Evolutionary conservation across 2,329 filamentous ascomycete species (phyloP), one percentile per base, ranked within the genome.

Genomic region (Aureobasidium sp.): DNA sequence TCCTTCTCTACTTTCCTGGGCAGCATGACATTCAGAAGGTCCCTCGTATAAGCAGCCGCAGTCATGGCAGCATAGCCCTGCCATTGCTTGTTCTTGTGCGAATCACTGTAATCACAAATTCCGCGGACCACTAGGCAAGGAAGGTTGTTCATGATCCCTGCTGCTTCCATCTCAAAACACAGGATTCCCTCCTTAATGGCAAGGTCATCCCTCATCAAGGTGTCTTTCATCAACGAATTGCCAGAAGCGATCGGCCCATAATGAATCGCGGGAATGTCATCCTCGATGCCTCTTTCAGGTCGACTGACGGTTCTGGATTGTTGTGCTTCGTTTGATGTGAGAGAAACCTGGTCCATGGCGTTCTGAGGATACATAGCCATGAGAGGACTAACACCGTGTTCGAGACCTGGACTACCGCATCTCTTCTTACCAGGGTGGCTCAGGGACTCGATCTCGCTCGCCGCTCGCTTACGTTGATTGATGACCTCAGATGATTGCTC

Each of bases 171-270:
- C 31, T 65, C 64, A 25, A 65, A 59, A 25, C 64, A 66, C 17
- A 63, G 9, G 6, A 64, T 36, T 51, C 41, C 56, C 63, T 56
- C 62, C 65, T 51, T n/a, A n/a, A n/a, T 63, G 11, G 52, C 42
- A 1, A 62, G 22, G 20, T 29, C 17, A 34, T 64, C 63, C 41
- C 63, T 60, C 2, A 20, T 49, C 11, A 1, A 11, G n/a, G 45
- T 61, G 37, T 64, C 60, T 31, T 64, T 64, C 25, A 64, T 51
- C 11, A 64, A 22, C 9, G 25, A 69, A 53, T 79, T 72, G 15
- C 71, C 75, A 1, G 75, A 78, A 5, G 71, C 77, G 2, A 79
- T 70, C 0, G 63, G 57, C 0, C 77, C 77, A 34, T 78, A 67
- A 53, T 76, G 73, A 0, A 79, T 62, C 0, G 11, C 62, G 41